These are phyloP conservation scores for Tylopilus felleus DNA, from an alignment of 768 basidiomycete genomes.

Conservation along the genomic window DNA sequence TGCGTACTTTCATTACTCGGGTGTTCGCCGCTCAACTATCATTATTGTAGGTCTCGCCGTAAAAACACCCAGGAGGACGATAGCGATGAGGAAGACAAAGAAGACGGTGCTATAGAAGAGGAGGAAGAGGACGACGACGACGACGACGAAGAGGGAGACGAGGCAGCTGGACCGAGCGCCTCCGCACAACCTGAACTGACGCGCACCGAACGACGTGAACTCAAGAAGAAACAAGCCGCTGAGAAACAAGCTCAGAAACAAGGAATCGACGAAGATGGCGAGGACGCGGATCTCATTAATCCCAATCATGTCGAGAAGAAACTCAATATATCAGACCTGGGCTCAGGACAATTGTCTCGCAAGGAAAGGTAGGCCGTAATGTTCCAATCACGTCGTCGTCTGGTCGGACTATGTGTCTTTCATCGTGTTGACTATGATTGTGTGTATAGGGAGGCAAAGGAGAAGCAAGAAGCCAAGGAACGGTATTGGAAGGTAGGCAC, in stretches of 20 bases:
- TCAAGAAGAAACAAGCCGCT: constrained; percentile 68
- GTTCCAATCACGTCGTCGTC: not conserved
- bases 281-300: constrained; percentile 72
- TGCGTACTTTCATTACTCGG: constrained; percentile 16
- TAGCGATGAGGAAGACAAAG: constrained; percentile 36
- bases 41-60: constrained; percentile 16
- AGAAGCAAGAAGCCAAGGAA: constrained; percentile 87
- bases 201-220: constrained; percentile 31
- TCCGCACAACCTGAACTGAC: constrained; percentile 53
- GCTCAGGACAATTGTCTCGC: constrained; percentile 58
- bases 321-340: constrained; percentile 73
- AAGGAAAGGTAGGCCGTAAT: constrained; percentile 52
- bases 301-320: constrained; percentile 76
- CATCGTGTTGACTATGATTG: not conserved
- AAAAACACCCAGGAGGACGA: constrained; percentile 34
- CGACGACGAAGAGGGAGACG: constrained; percentile 40
- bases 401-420: not conserved
- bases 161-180: constrained; percentile 28
- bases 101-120: constrained; percentile 38
- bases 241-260: constrained; percentile 38
- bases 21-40: constrained; percentile 10
- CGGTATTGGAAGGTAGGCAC: constrained; percentile 75
- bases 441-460: constrained; percentile 73
- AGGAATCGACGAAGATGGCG: constrained; percentile 47
- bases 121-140: constrained; percentile 43